Base-by-base conservation (phyloP, 139 green algal species). In the Closterium sp. region DNA sequence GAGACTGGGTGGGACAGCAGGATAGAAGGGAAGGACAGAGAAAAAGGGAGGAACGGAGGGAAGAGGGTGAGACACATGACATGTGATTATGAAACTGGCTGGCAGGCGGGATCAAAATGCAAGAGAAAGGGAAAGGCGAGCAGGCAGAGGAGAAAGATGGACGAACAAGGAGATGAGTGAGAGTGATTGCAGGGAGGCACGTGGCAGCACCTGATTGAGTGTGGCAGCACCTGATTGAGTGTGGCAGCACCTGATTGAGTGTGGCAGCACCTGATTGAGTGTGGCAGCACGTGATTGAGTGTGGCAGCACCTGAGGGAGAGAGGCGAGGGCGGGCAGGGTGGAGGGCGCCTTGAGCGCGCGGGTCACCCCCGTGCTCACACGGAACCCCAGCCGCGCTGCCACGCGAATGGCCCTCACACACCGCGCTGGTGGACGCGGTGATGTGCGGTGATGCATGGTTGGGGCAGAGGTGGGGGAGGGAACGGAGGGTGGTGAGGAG, bases 361-460 rank as follows among this genome's bases (percentile, higher is more conserved):
- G 70, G 6, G 1, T 32, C 9, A 90, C 70, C n/a, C 32, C 31
- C 7, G 28, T n/a, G 28, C 90, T 85, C 24, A 92, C 9, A 24
- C 32, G 34, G 70, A 92, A 31, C 13, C 90, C 90, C 70, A 92
- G 79, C 0, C 90, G 70, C 19, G 90, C 90, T 24, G 90, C 90
- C 38, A 92, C 21, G 24, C 90, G 90, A 45, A 92, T 62, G 28
- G 90, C 90, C 27, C 90, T 45, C 73, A 92, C 19, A 28, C 42
- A 90, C 24, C 90, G 38, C 19, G 90, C 38, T 50, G 38, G 38
- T 50, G 38, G 38, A 6, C 34, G 34, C 34, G 9, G 38, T n/a
- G n/a, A n/a, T n/a, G n/a, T 50, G 5, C 38, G 13, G 13, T 50
- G 38, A 50, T 9, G n/a, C n/a, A n/a, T n/a, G n/a, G n/a, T n/a